Percentiles rank a stretch among this genome's conserved stretches.
Evolutionary conservation across 164 flowering plant genomes (phyloP).

Genomic region (Cinnamomum chago): DNA sequence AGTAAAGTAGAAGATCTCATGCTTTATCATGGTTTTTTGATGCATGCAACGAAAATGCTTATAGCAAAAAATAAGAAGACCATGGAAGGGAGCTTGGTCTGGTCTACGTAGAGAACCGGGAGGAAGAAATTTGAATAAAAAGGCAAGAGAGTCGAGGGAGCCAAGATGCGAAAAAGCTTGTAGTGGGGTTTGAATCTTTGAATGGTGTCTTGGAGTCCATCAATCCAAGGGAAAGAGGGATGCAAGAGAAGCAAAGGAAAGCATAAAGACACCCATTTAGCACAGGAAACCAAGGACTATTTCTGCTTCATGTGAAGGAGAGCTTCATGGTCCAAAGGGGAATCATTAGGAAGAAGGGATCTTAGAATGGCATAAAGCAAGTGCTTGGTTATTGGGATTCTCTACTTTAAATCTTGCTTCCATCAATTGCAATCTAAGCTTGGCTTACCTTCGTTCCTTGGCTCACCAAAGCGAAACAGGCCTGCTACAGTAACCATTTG

Average conservation of each 20-base stretch:
- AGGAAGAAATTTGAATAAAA: conserved; percentile 3
- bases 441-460: background rate
- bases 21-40: conserved; percentile 44
- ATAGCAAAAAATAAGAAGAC: conserved; percentile 9
- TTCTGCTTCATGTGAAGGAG: conserved; percentile 39
- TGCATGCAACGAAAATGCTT: conserved; percentile 36
- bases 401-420: conserved; percentile 49
- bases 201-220: conserved; percentile 30
- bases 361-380: conserved; percentile 64
- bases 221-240: conserved; percentile 22
- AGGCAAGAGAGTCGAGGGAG: background rate
- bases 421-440: conserved; percentile 26
- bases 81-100: conserved; percentile 28
- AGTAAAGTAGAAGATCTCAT: conserved; percentile 22
- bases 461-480: background rate
- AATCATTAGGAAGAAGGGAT: conserved; percentile 42
- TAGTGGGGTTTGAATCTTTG: conserved; percentile 26
- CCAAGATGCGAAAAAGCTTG: conserved; percentile 10
- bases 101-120: conserved; percentile 29
- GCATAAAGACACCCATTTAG: conserved; percentile 49
- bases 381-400: conserved; percentile 34
- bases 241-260: conserved; percentile 33
- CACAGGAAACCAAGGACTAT: conserved; percentile 48
- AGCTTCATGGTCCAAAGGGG: conserved; percentile 33
- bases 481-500: too few species aligned